Conservation (phyloP, 2,329 filamentous ascomycete species). For the Epichloe gansuensis region DNA sequence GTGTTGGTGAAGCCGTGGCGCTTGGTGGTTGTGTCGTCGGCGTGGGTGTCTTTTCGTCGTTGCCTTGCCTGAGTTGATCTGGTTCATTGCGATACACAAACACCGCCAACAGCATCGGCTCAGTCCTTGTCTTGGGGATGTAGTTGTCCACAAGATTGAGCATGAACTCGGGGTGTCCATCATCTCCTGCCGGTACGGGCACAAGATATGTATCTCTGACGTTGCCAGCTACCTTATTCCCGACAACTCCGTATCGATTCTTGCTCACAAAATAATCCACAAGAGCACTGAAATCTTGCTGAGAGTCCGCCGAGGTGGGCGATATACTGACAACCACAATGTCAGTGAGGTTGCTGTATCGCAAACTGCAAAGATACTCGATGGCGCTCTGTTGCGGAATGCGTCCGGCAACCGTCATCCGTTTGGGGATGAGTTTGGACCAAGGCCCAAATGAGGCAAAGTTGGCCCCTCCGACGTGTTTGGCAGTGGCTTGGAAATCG, state of each 20-base stretch:
- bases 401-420: slow-evolving; percentile 60
- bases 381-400: slow-evolving; percentile 74
- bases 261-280: slow-evolving; percentile 78
- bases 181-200: slow-evolving; percentile 61
- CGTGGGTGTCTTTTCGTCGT: slow-evolving; percentile 9
- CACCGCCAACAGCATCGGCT: slow-evolving; percentile 69
- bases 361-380: slow-evolving; percentile 79
- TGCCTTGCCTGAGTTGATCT: slow-evolving; percentile 19
- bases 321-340: slow-evolving; percentile 67
- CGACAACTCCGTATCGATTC: slow-evolving; percentile 76
- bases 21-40: slow-evolving; percentile 8
- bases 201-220: slow-evolving; percentile 88
- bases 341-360: slow-evolving; percentile 71
- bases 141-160: slow-evolving; percentile 76
- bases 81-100: slow-evolving; percentile 65
- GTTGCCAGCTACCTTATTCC: slow-evolving; percentile 58
- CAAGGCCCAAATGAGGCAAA: slow-evolving; percentile 52
- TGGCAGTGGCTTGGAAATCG: slow-evolving; percentile 63
- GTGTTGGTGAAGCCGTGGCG: slow-evolving; percentile 19
- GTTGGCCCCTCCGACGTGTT: slow-evolving; percentile 74
- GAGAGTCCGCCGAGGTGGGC: slow-evolving; percentile 47
- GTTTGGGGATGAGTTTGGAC: slow-evolving; percentile 60
- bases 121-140: slow-evolving; percentile 56
- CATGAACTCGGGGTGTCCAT: slow-evolving; percentile 70
- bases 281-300: slow-evolving; percentile 57